Evolutionary conservation across 805 yeast genomes (phyloP), one percentile per base, ranked within the genome.

Genomic region (Ogataea degrootiae): DNA sequence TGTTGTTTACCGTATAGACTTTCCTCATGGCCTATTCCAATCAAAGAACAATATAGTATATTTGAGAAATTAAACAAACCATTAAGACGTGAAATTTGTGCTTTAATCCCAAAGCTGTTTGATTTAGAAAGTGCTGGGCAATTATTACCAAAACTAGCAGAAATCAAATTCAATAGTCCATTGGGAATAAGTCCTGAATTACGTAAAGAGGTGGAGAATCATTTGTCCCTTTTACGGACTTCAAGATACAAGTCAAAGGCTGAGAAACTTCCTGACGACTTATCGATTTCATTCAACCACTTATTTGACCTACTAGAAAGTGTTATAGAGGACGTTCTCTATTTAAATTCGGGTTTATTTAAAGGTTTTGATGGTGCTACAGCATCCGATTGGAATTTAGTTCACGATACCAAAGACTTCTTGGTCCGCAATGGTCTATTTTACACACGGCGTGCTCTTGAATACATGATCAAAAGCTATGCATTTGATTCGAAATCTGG

Each of bases 1-100:
- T 46, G 59, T 26, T 48, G 53, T 19, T 36, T 51, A 12, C 42
- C 50, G 1, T 51, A 48, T 46, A 38, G 45, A 21, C 52, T 52
- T 5, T 42, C 46, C 5, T 12, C 23, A 9, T 56, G 57, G 56
- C 59, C 60, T 7, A 34, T 15, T 3, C 31, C 50, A 3, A 45
- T 55, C 16, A 46, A 44, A 39, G 34, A 40, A 15, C 50, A 53
- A 34, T 33, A 29, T 4, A 23, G 22, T 6, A 15, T 47, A 2
- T 41, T 48, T 15, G 54, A 53, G n/a, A 45, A 44, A 15, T 19
- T 56, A 9, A 49, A 41, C 22, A 8, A 8, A 11, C 46, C 49
- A 15, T 34, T 48, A 5, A 43, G 50, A 52, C 48, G 50, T 12
- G 12, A 21, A 6, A 50, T 48, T 2, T 5, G 42, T 12, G 26